phyloP scores from a whole-genome alignment of 139 green algal species.

The Microglena sp. region DNA sequence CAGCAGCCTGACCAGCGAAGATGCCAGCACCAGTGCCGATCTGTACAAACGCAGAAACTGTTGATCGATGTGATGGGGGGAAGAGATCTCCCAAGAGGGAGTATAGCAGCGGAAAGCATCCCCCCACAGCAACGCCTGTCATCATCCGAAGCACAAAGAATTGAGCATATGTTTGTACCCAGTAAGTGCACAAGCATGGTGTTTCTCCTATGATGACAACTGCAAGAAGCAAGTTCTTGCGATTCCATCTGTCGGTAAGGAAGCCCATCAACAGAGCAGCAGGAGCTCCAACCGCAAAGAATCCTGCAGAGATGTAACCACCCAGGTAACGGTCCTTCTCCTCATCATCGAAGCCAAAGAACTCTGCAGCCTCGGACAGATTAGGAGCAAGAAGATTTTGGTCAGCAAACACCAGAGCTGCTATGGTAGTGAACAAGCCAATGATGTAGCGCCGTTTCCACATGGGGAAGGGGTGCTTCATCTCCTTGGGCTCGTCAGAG shows the following conservation, averaged over 20 bases:
- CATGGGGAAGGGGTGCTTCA: conserved; percentile 27
- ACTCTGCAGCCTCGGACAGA: conserved; percentile 28
- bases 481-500: too few relatives aligned
- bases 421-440: conserved; percentile 56
- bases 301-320: conserved; percentile 60
- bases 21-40: conserved; percentile 57
- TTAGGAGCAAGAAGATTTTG: conserved; percentile 86
- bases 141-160: conserved; percentile 68
- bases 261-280: conserved; percentile 65
- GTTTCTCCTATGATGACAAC: conserved; percentile 60
- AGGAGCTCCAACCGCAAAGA: conserved; percentile 75
- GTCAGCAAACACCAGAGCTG: conserved; percentile 72
- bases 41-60: conserved; percentile 43
- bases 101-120: conserved; percentile 62
- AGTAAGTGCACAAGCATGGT: conserved; percentile 63
- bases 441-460: conserved; percentile 42
- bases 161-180: conserved; percentile 56
- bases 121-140: conserved; percentile 74
- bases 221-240: conserved; percentile 54
- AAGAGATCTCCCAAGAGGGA: conserved; percentile 13
- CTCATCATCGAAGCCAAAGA: conserved; percentile 53
- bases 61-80: conserved; percentile 12
- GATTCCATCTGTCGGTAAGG: conserved; percentile 50
- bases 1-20: conserved; percentile 57
- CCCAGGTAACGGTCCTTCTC: conserved; percentile 65